Base-by-base conservation (phyloP, 1,284 basidiomycete species). In the Puccinia polysora region DNA sequence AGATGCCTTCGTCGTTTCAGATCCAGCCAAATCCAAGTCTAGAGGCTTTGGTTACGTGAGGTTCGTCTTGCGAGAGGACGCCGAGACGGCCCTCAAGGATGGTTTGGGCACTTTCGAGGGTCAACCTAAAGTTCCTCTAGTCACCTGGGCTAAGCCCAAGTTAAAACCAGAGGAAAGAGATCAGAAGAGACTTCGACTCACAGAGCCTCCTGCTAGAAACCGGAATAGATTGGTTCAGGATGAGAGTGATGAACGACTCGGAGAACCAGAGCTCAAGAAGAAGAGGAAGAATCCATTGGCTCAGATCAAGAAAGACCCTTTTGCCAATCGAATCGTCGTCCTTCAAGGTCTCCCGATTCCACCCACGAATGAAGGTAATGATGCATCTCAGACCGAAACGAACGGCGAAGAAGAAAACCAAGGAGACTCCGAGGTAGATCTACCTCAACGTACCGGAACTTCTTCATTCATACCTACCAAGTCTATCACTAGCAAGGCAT, bases 41-140 rank as follows among this genome's bases (percentile, higher is more conserved):
- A 97, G 97, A 80, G 96, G 95, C 76, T 92, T 97, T n/a, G 95
- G 95, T 74, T 98, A 97, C 80, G 91, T 97, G 74, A 89, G 91
- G 0, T 98, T 94, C 81, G 87, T 93, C 1, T 84, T 92, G 74
- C 85, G 84, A 69, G 90, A 96, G 77, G 96, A 98, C 81, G 96
- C 94, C 2, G 85, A 89, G 78, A 81, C 83, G 59, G 88, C 89
- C 1, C 84, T 89, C 4, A 62, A 60, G 15, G 34, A 50, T 28
- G 67, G 67, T 5, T 70, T 70, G 15, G 67, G 55, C 25, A 34
- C 32, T 15, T 63, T 63, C 38, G 56, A 58, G 10, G 56, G 56
- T 25, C 56, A 58, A 23, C 23, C 32, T 12, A 38, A 58, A 58
- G 12, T 38, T 23, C 56, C 56, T 38, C 56, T 58, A 18, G 56